Percentiles rank a stretch among this genome's conserved stretches.
Evolutionary conservation across 371 early-diverging fungal species (phyloP).

Genomic region (Mortierella sp.): DNA sequence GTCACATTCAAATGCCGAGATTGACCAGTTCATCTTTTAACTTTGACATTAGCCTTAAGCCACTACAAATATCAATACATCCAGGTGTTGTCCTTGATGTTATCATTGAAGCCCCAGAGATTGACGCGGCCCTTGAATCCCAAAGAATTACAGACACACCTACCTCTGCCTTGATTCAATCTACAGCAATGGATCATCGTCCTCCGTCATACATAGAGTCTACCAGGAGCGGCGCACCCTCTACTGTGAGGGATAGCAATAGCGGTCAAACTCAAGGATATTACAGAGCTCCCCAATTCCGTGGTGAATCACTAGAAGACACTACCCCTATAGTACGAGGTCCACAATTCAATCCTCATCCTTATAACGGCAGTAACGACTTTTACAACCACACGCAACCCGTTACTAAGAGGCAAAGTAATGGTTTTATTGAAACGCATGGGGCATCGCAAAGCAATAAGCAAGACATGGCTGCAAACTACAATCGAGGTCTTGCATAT

Average conservation of each 20-base stretch:
- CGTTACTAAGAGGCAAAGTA: too few relatives aligned
- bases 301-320: neutral
- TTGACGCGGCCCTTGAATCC: too few relatives aligned
- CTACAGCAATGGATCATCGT: too few relatives aligned
- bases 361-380: neutral
- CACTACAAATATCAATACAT: neutral
- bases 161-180: too few relatives aligned
- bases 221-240: too few relatives aligned
- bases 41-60: constrained; percentile 4
- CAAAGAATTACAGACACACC: too few relatives aligned
- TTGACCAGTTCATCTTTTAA: neutral
- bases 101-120: neutral
- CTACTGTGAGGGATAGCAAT: neutral
- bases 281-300: neutral
- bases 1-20: too few relatives aligned
- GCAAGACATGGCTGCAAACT: neutral
- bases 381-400: neutral
- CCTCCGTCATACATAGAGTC: too few relatives aligned
- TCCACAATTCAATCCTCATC: neutral
- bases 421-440: too few relatives aligned
- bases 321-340: neutral
- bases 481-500: neutral
- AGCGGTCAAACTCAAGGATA: too few relatives aligned
- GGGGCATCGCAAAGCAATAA: too few relatives aligned
- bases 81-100: constrained; percentile 6